Evolutionary conservation across 1,284 basidiomycete genomes (phyloP), one percentile per base, ranked within the genome.

Genomic region (Ceraceosorus bombacis): DNA sequence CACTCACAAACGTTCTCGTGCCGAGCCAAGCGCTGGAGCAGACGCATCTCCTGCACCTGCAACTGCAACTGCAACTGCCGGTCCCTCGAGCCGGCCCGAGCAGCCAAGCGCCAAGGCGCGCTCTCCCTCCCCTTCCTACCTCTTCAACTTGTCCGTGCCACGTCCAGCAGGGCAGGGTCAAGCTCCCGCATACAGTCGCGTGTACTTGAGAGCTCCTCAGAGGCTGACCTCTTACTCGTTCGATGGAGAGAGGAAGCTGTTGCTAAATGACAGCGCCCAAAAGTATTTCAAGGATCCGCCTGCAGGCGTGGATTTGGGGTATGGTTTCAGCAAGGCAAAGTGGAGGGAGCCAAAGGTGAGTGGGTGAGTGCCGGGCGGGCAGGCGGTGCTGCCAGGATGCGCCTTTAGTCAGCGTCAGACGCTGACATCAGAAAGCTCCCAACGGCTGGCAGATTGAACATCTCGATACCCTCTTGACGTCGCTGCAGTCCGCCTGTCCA

Each of bases 391-490:
- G 43, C 43, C 4, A 15, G 9, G 43, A 15, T 4, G 43, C 43
- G 9, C 2, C 43, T 10, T 15, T 46, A 4, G 10, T 46, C 43
- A 46, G 10, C 1, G 10, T 46, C 43, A 46, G 10, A 10, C 43
- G 43, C 43, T 46, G 43, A 46, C 15, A 1, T 27, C 27, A 27
- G 27, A 27, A 27, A 27, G 27, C 27, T 27, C 27, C 27, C 27
- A 46, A 46, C 9, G 43, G 43, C 43, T 46, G 43, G 43, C 43
- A 46, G 43, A 66, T 75, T 9, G 66, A 70, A 46, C 68, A 70
- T 48, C 56, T 73, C 58, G 37, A 74, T 63, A 13, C 61, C 43
- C 54, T 62, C 17, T 36, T 62, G 10, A 54, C 57, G 27, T 49
- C 65, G 36, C 37, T 67, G 27, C 61, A 62, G 63, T 27, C 27